Evolutionary conservation across 345 rosid species (phyloP).

Genomic region (Citrus australasica): DNA sequence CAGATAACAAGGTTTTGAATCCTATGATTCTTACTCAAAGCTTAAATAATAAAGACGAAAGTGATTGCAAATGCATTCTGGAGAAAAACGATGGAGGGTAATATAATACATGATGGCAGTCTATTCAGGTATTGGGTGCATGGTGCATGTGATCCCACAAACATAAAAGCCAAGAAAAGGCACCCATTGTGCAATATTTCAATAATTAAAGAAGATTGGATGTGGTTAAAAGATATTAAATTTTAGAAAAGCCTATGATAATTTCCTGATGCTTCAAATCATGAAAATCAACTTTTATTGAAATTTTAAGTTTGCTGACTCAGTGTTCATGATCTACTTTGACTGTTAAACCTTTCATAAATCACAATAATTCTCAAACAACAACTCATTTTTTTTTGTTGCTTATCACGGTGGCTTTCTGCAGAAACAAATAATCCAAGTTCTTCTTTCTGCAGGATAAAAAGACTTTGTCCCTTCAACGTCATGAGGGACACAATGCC

Average conservation of each 20-base stretch:
- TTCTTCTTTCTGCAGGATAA: neutral
- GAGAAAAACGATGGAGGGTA: neutral
- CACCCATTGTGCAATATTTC: slow-evolving; percentile 4
- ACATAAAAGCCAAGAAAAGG: slow-evolving; percentile 18
- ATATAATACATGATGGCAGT: slow-evolving; percentile 12
- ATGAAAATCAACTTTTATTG: neutral
- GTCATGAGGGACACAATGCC: slow-evolving; percentile 13
- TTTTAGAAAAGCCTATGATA: neutral
- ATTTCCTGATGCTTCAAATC: neutral
- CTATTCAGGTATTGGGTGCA: slow-evolving; percentile 39
- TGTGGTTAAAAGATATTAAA: neutral
- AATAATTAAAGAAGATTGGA: slow-evolving; percentile 3
- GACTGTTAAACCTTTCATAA: neutral
- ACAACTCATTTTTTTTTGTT: neutral
- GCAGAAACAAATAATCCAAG: neutral
- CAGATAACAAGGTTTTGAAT: slow-evolving; percentile 9
- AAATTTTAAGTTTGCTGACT: neutral
- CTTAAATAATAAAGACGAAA: slow-evolving; percentile 27
- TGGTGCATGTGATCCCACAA: slow-evolving; percentile 63
- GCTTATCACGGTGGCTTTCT: neutral
- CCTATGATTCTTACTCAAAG: slow-evolving; percentile 3
- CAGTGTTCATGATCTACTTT: neutral
- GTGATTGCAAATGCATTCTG: neutral
- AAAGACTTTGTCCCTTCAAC: slow-evolving; percentile 20
- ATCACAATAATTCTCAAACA: neutral